These are phyloP conservation scores for Ogataea naganishii DNA, from an alignment of 805 yeast species.

Conservation along the genomic window DNA sequence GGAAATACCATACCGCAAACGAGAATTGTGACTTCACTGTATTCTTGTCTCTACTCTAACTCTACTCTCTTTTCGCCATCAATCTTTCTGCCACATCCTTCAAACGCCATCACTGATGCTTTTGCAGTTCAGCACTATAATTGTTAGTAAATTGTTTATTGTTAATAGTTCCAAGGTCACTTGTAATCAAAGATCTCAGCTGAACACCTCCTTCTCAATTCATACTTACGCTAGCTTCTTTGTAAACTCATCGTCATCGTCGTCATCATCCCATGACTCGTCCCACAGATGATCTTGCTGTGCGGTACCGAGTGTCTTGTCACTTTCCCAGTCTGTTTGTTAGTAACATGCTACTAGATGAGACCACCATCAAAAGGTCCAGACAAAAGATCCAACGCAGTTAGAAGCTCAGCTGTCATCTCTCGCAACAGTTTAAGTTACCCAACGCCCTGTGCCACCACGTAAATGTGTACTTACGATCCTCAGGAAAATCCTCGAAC, in stretches of 20 bases:
- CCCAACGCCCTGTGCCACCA: conserved; percentile 3
- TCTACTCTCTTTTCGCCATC: no score
- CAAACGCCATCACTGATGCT: no score
- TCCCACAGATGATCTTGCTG: conserved; percentile 75
- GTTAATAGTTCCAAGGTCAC: no score
- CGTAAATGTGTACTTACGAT: conserved; percentile 30
- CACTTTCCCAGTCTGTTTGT: conserved; percentile 54
- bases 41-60: no score
- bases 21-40: no score
- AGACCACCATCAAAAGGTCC: not conserved
- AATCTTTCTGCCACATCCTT: no score
- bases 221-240: conserved; percentile 50
- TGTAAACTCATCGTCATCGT: conserved; percentile 84
- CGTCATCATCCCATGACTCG: conserved; percentile 97
- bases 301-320: conserved; percentile 41
- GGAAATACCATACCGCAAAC: no score
- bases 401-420: not conserved
- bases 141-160: no score
- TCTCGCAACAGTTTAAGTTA: not conserved
- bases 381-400: not conserved
- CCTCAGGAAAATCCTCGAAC: conserved; percentile 93
- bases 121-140: no score
- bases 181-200: no score
- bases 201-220: not conserved
- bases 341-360: not conserved